Percentiles rank a stretch among this genome's conserved stretches.
Evolutionary conservation across 2,329 filamentous ascomycete genomes (phyloP).

Genomic region (Emmonsia crescens): DNA sequence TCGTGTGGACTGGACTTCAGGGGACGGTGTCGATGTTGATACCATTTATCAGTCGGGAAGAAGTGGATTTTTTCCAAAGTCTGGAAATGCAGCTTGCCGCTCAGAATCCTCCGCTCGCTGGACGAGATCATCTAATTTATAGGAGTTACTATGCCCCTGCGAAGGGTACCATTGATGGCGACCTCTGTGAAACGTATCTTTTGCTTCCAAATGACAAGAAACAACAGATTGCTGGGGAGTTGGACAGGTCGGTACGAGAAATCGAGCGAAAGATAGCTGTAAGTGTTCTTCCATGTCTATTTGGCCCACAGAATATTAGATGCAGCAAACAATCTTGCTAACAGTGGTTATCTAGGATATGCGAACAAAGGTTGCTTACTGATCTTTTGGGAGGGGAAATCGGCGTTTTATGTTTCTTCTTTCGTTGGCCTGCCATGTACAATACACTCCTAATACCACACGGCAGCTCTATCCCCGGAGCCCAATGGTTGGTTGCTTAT

Average conservation of each 20-base stretch:
- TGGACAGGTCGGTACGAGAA: constrained; percentile 82
- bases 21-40: constrained; percentile 90
- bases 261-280: constrained; percentile 91
- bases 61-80: constrained; percentile 95
- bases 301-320: background rate
- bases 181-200: constrained; percentile 86
- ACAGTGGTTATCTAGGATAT: constrained; percentile 37
- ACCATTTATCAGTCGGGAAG: constrained; percentile 81
- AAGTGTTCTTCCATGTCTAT: constrained; percentile 18
- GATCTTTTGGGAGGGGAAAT: constrained; percentile 11
- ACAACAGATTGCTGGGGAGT: constrained; percentile 83
- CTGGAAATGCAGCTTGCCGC: constrained; percentile 78
- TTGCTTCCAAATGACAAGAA: constrained; percentile 79
- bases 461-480: background rate
- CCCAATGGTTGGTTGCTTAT: background rate
- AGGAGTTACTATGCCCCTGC: constrained; percentile 91
- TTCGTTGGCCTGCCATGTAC: background rate
- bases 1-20: constrained; percentile 90
- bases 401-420: constrained; percentile 3
- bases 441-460: constrained; percentile 6
- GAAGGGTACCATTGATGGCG: constrained; percentile 93
- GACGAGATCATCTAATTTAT: constrained; percentile 91
- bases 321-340: constrained; percentile 12
- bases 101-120: constrained; percentile 79
- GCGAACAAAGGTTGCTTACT: constrained; percentile 47